phyloP scores from a whole-genome alignment of 2,329 filamentous ascomycete genomes.

The Myriosclerotinia duriaeana region DNA sequence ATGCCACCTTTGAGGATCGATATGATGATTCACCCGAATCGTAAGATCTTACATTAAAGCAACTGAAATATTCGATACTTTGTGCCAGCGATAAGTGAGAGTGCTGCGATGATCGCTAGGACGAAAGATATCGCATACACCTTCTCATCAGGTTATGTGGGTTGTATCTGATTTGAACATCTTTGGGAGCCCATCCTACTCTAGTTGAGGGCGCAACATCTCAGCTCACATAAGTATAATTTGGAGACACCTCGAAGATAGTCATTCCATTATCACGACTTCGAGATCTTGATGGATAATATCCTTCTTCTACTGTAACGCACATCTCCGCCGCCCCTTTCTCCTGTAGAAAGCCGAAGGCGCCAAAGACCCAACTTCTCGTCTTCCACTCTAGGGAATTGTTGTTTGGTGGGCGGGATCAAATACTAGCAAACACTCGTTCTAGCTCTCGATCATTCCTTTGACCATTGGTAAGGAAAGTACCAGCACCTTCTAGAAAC shows the following conservation, averaged over 20 bases:
- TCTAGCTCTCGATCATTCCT: neutral
- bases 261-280: too few relatives aligned
- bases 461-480: neutral
- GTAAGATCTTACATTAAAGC: neutral
- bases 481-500: neutral
- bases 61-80: neutral
- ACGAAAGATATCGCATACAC: neutral
- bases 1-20: neutral
- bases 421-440: slow-evolving; percentile 2
- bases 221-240: neutral
- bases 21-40: neutral
- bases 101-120: neutral
- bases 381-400: neutral
- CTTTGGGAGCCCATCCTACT: neutral
- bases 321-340: too few relatives aligned
- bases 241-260: neutral
- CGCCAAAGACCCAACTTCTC: too few relatives aligned
- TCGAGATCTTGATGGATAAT: neutral
- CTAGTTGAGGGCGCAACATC: neutral
- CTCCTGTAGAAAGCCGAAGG: neutral
- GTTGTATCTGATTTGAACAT: neutral
- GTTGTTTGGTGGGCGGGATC: neutral
- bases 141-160: accelerated
- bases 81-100: neutral
- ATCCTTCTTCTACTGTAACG: neutral